These are phyloP conservation scores for Leishmania amazonensis DNA, from an alignment of 208 protist genomes.

Conservation along the genomic window DNA sequence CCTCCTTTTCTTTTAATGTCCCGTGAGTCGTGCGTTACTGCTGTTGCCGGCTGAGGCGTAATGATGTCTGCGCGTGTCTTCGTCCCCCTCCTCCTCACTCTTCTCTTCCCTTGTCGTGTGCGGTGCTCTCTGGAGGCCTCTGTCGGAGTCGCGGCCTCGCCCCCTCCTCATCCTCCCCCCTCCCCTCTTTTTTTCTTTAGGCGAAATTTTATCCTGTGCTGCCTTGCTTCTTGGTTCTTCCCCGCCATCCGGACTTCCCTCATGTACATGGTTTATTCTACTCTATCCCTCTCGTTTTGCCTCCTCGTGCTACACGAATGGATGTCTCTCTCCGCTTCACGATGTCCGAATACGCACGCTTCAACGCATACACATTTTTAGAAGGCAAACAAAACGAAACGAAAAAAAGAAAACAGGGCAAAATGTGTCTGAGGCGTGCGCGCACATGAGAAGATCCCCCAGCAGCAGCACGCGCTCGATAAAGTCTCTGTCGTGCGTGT, in stretches of 20 bases:
- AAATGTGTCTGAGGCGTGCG: background rate
- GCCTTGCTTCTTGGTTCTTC: background rate
- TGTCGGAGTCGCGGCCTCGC: background rate
- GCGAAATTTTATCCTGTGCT: background rate
- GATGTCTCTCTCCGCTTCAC: background rate
- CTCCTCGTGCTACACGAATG: background rate
- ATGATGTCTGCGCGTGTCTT: background rate
- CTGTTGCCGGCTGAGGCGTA: background rate
- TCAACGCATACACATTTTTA: background rate
- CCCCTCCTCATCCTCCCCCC: background rate
- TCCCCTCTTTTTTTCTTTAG: conserved; percentile 1
- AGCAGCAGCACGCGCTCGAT: background rate
- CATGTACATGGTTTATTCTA: conserved; percentile 5
- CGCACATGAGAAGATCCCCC: background rate
- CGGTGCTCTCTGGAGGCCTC: background rate
- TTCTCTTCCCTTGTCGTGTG: background rate
- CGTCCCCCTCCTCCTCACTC: background rate
- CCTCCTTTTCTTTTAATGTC: background rate
- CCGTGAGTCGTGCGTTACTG: background rate
- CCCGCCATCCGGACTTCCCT: background rate
- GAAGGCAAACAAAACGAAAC: background rate
- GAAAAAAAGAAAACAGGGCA: background rate
- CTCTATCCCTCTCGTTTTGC: conserved; percentile 6
- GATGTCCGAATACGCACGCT: background rate
- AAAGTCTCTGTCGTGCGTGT: background rate